Conservation (phyloP, 176 grass and related monocot species). For the Canna indica region DNA sequence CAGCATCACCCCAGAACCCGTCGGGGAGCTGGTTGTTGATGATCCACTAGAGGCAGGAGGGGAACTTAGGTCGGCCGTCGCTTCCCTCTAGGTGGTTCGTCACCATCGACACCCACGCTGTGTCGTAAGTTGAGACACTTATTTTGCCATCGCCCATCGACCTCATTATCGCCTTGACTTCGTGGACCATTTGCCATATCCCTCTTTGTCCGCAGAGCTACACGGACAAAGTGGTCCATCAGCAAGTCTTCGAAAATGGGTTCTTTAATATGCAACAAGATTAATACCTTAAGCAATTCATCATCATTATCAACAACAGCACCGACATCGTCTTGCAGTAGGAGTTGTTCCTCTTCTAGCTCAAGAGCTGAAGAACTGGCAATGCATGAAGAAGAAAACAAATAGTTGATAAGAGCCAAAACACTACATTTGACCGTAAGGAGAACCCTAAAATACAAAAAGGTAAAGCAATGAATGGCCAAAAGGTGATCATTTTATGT, state of each 20-base stretch:
- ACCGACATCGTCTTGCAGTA: too few relatives aligned
- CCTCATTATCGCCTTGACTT: constrained; percentile 14
- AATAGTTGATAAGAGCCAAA: too few relatives aligned
- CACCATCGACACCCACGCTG: constrained; percentile 51
- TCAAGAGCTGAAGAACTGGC: too few relatives aligned
- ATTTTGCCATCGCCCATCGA: constrained; percentile 32
- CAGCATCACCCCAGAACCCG: constrained; percentile 47
- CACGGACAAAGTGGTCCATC: background rate
- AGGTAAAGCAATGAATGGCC: too few relatives aligned
- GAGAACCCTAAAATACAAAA: too few relatives aligned
- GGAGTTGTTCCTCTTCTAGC: too few relatives aligned
- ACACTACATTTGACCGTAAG: too few relatives aligned
- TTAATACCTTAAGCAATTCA: too few relatives aligned
- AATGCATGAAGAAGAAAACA: too few relatives aligned
- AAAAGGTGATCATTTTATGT: too few relatives aligned
- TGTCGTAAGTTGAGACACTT: constrained; percentile 50
- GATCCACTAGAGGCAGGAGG: constrained; percentile 45
- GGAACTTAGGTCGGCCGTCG: constrained; percentile 29
- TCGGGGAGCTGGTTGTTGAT: constrained; percentile 39
- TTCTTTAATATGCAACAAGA: too few relatives aligned
- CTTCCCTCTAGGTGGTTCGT: constrained; percentile 5
- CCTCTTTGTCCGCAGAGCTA: background rate
- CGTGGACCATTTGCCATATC: background rate
- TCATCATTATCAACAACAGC: too few relatives aligned
- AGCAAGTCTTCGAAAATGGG: background rate